Conservation (phyloP, 371 early-diverging fungal species). For the Massospora cicadina region DNA sequence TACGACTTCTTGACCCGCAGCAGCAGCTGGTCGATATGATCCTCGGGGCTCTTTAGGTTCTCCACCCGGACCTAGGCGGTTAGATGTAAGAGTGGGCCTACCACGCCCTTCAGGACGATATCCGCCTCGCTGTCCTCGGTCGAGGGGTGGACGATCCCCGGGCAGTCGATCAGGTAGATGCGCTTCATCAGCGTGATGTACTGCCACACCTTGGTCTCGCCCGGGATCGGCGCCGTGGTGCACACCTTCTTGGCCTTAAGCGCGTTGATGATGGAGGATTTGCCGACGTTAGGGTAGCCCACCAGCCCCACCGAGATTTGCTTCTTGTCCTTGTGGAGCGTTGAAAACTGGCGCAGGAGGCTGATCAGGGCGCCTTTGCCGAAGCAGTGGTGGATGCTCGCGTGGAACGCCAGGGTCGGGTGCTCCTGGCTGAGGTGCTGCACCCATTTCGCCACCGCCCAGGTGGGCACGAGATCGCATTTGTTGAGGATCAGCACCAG, state of each 20-base stretch:
- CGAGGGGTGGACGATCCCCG: conserved; percentile 92
- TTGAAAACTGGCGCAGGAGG: conserved; percentile 90
- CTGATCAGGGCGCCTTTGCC: conserved; percentile 97
- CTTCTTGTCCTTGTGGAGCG: conserved; percentile 90
- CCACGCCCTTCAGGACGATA: conserved; percentile 96
- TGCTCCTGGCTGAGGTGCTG: conserved; percentile 71
- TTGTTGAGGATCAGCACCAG: conserved; percentile 98
- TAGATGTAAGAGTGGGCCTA: conserved; percentile 13
- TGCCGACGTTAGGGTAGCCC: conserved; percentile 95
- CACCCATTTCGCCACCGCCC: conserved; percentile 97
- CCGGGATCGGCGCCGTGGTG: conserved; percentile 97
- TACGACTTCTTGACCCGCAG: conserved; percentile 76
- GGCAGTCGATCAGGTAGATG: conserved; percentile 98
- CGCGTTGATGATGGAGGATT: conserved; percentile 97
- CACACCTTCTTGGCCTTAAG: conserved; percentile 93
- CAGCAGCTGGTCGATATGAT: conserved; percentile 76
- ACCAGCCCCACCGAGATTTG: conserved; percentile 96
- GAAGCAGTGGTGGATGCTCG: conserved; percentile 92
- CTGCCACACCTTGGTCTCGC: conserved; percentile 99
- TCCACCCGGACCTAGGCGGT: conserved; percentile 63
- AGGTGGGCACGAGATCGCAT: conserved; percentile 98
- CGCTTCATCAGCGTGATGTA: conserved; percentile 98
- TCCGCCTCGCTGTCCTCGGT: conserved; percentile 79
- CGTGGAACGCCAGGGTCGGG: conserved; percentile 97
- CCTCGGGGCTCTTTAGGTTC: conserved; percentile 85